These are phyloP conservation scores for Mesostigma viride DNA, from an alignment of 139 green algal genomes.

Conservation along the genomic window DNA sequence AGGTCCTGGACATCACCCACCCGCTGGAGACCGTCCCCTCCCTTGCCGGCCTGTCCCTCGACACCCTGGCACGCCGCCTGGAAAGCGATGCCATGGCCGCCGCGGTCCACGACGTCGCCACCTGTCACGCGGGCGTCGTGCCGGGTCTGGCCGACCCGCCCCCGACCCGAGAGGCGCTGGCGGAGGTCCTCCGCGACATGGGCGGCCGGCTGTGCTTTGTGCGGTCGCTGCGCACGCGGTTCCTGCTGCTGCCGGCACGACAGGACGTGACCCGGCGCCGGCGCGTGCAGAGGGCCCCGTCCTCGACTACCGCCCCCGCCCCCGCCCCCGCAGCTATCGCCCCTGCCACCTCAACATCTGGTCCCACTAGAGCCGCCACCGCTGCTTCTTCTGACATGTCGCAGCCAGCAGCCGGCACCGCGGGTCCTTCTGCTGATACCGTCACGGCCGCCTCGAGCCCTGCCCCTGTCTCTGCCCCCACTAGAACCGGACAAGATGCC, in stretches of 20 bases:
- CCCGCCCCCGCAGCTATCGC: too few species aligned
- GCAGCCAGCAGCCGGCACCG: too few species aligned
- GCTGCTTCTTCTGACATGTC: too few species aligned
- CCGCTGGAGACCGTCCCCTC: background rate
- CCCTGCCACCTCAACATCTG: too few species aligned
- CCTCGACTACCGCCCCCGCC: too few species aligned
- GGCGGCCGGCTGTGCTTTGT: conserved; percentile 16
- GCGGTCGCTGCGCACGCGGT: conserved; percentile 10
- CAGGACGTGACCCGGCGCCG: background rate
- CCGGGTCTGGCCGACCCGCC: conserved; percentile 4
- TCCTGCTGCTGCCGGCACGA: conserved; percentile 16
- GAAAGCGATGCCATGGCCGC: background rate
- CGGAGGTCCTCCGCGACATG: background rate
- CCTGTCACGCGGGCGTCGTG: background rate
- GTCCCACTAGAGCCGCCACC: too few species aligned
- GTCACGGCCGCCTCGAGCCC: too few species aligned
- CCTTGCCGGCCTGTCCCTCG: background rate
- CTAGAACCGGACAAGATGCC: too few species aligned
- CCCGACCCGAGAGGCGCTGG: background rate
- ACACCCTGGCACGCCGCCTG: background rate
- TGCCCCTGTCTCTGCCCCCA: too few species aligned
- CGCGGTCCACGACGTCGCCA: background rate
- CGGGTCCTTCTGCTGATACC: too few species aligned
- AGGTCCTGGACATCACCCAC: conserved; percentile 2
- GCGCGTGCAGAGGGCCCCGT: too few species aligned